phyloP scores from a whole-genome alignment of 192 early-diverging fungal genomes.

The Fimicolochytrium jonesii region DNA sequence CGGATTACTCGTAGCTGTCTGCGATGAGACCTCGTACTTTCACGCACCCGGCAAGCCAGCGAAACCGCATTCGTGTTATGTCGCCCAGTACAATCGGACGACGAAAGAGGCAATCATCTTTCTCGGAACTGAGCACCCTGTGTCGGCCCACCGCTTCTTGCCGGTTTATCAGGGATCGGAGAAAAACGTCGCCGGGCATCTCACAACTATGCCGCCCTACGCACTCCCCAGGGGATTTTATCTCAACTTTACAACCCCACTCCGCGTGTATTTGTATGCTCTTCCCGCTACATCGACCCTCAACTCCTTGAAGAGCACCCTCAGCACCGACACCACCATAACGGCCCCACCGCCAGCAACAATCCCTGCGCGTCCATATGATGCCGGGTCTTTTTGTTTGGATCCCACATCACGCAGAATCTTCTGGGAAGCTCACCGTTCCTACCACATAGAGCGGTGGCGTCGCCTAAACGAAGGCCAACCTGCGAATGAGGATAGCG shows the following conservation, averaged over 20 bases:
- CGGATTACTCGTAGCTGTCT: too few relatives aligned
- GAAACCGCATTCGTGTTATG: too few relatives aligned
- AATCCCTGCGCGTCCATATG: neutral
- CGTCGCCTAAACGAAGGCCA: neutral
- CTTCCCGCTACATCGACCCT: neutral
- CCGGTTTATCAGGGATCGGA: too few relatives aligned
- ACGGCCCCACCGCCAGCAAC: neutral
- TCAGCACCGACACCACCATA: neutral
- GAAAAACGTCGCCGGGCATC: neutral
- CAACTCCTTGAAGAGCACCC: neutral
- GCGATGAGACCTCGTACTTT: too few relatives aligned
- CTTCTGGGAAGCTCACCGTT: neutral
- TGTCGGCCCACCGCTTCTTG: too few relatives aligned
- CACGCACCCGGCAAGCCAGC: too few relatives aligned
- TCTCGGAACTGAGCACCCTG: too few relatives aligned
- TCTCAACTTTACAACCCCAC: neutral
- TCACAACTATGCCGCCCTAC: neutral
- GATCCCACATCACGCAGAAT: too few relatives aligned
- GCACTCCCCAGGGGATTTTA: neutral
- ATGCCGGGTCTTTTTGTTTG: neutral
- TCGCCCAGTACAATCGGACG: too few relatives aligned
- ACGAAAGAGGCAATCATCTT: too few relatives aligned
- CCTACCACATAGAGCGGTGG: neutral
- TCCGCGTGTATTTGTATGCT: neutral
- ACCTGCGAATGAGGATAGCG: too few relatives aligned